Base-by-base conservation (phyloP, 768 basidiomycete species). In the Boletus barrowsii region DNA sequence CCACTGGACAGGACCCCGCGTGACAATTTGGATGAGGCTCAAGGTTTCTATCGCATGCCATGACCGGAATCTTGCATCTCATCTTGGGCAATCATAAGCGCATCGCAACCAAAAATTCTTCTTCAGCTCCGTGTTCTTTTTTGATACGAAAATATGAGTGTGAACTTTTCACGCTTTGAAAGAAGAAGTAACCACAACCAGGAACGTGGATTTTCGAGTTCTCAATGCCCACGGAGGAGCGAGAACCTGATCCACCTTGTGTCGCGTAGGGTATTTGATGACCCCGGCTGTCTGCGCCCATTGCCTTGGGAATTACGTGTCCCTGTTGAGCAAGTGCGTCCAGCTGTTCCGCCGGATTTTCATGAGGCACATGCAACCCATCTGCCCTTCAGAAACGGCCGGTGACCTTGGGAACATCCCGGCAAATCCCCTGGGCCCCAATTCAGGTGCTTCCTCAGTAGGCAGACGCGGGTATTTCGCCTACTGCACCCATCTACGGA, bases 281-380 rank as follows among this genome's bases (percentile, higher is more conserved):
- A 24, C 50, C 56, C 33, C 40, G 2, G 29, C 29, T 29, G 29
- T 29, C 29, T 29, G 10, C 14, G 36, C 51, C 45, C 29, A 20
- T 42, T 40, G 5, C 32, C 54, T 57, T 57, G 56, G 53, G 55
- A 58, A 62, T 58, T 53, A 48, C 47, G 48, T 57, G 45, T 40
- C n/a, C 41, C 44, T 29, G 45, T 56, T 37, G 42, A 33, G 33
- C 33, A 33, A 33, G 33, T 35, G 11, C 33, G 33, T 11, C 33
- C 13, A 47, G 22, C 24, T 41, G 42, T 54, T 63, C 67, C 63
- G 54, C 62, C 66, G 54, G 63, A 66, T 61, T 56, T 69, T 54
- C 66, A 58, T 55, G 55, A 48, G 44, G 39, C 29, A 41, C 55
- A 47, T 22, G 42, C 5, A 8, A 35, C 13, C 33, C 6, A 1